Conservation (phyloP, 2,329 filamentous ascomycete species). For the Fusarium fracticaudum region DNA sequence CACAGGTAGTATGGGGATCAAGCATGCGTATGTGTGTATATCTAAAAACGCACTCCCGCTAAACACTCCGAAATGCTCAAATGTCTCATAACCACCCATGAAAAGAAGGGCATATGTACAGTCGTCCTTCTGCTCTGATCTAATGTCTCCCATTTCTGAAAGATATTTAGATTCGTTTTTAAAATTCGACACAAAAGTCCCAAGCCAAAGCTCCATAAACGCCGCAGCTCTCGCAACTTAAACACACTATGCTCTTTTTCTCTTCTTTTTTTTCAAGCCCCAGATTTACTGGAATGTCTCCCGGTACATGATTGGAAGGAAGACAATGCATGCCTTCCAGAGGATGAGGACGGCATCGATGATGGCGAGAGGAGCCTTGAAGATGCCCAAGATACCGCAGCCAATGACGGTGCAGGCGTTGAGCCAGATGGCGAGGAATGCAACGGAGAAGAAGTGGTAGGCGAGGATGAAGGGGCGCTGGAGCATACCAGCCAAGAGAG, state of each 20-base stretch:
- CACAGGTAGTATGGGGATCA: not conserved
- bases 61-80: constrained; percentile 30
- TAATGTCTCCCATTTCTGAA: not conserved
- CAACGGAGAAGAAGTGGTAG: constrained; percentile 95
- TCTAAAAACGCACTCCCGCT: constrained; percentile 29
- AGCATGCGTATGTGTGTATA: constrained; percentile 12
- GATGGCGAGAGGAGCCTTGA: constrained; percentile 67
- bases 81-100: constrained; percentile 34
- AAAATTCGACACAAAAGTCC: constrained; percentile 26
- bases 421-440: constrained; percentile 85
- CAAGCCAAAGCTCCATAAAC: constrained; percentile 35
- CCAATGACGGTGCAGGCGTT: constrained; percentile 53
- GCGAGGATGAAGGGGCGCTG: constrained; percentile 80
- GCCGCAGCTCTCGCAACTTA: constrained; percentile 32
- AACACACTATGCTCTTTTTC: constrained; percentile 1
- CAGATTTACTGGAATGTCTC: constrained; percentile 58
- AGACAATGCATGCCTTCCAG: constrained; percentile 82
- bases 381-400: constrained; percentile 50
- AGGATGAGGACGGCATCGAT: constrained; percentile 76
- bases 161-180: constrained; percentile 8
- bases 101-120: constrained; percentile 9
- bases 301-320: constrained; percentile 81
- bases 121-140: not conserved
- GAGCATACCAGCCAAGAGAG: constrained; percentile 84
- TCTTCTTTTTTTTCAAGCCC: not conserved